Conservation (phyloP, 2,329 filamentous ascomycete genomes). For the Zasmidium cellare region DNA sequence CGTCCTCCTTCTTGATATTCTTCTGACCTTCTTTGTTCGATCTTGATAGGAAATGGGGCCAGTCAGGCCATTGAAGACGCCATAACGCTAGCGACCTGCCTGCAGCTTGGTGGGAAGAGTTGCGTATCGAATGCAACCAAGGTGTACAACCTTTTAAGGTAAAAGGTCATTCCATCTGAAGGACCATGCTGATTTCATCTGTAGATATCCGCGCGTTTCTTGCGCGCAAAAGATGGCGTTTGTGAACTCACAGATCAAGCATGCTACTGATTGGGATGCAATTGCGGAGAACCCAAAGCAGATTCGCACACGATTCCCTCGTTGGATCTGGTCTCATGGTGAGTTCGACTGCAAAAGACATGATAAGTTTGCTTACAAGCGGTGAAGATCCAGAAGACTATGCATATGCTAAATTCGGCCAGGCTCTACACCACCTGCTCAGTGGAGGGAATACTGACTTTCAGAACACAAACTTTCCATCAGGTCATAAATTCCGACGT, state of each 20-base stretch:
- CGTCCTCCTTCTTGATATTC: no score
- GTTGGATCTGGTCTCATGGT: conserved; percentile 8
- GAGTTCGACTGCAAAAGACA: no score
- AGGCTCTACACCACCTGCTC: background rate
- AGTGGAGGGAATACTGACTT: background rate
- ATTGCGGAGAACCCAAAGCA: conserved; percentile 11
- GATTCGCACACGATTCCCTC: conserved; percentile 13
- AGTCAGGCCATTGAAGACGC: conserved; percentile 50
- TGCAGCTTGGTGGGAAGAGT: conserved; percentile 41
- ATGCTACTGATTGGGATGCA: conserved; percentile 11
- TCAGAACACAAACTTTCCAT: conserved; percentile 4
- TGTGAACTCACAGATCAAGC: conserved; percentile 16
- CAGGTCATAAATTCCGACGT: background rate
- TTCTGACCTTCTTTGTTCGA: no score
- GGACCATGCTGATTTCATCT: conserved; percentile 13
- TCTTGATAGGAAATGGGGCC: no score
- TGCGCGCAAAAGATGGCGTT: conserved; percentile 21
- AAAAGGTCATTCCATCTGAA: conserved; percentile 26
- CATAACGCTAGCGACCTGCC: conserved; percentile 46
- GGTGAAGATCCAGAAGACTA: conserved; percentile 11
- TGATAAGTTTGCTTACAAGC: no score
- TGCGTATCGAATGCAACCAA: conserved; percentile 32
- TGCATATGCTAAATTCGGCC: conserved; percentile 1
- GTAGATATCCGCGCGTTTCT: conserved; percentile 22
- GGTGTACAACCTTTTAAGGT: conserved; percentile 29